Evolutionary conservation across 768 basidiomycete species (phyloP), one percentile per base, ranked within the genome.

Genomic region (Leccinum subtestaceum): DNA sequence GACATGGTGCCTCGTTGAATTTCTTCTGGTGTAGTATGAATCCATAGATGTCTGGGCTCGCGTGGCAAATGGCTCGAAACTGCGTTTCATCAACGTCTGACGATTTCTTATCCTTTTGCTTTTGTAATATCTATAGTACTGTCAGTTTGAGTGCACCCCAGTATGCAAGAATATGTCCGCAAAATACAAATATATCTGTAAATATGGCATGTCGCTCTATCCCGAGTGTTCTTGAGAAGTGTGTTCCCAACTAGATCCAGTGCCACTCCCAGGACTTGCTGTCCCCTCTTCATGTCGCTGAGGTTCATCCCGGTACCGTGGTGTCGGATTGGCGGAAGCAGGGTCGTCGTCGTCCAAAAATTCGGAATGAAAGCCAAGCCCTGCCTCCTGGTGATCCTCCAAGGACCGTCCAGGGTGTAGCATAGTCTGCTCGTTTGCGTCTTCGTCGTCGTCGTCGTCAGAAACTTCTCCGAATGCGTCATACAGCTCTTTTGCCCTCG

Each of bases 391-490:
- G 58, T 59, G 76, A 36, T 73, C 73, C 47, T 66, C 61, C 6
- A 75, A 74, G 29, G 68, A 72, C 46, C 40, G 61, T 29, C 76
- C 74, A 21, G 72, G 68, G 6, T 80, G 79, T 53, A 95, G 76
- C 31, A 81, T 82, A 0, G 87, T 86, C 62, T 81, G 80, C 69
- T 95, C 94, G 66, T 91, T 84, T 13, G 76, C 85, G 53, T 90
- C 87, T 49, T 91, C 89, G 58, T 89, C 89, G 48, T 89, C 89
- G 48, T 89, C 89, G 48, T 92, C 89, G 60, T 93, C 94, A 31
- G 88, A 89, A 27, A 87, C 81, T 68, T 94, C 93, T 36, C 93
- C 94, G 74, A 98, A 98, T 17, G 96, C 95, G 73, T 98, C 95
- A 67, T 98, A 98, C 61, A 99, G 70, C 74, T 98, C 96, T 75